Evolutionary conservation across 768 basidiomycete genomes (phyloP), one percentile per base, ranked within the genome.

Genomic region (Myochromella boudieri): DNA sequence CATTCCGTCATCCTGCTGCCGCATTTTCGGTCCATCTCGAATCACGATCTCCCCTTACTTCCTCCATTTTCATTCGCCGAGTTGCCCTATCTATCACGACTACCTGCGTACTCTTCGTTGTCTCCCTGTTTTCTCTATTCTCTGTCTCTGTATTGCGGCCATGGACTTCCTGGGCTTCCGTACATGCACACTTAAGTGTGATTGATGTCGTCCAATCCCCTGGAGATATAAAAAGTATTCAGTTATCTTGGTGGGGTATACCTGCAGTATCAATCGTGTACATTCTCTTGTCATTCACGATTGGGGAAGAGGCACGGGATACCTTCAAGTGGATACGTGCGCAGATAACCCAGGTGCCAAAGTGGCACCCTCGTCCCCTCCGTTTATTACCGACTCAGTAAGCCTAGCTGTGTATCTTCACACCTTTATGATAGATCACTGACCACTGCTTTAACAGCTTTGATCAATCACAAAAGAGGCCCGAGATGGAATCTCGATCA

Each of bases 1-100:
- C 60, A 15, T 64, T 57, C 44, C 52, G 58, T 7, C 41, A 56
- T 24, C 37, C 54, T 24, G 53, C 61, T n/a, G 43, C 54, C 2
- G 48, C 49, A 11, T 69, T 72, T 48, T 59, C 60, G 3, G 38
- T 39, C 9, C 64, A 75, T 54, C 45, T 75, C 12, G 71, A 76
- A 53, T 57, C 74, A 1, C 69, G 71, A 12, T 68, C 68, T 1
- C 63, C 68, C 8, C 66, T 77, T 37, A 72, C 68, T 8, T 67
- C 70, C 6, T 70, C 71, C 6, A 62, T 71, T 8, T 88, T 86
- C 60, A 55, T 80, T 26, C 80, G 85, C 15, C 76, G 82, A 6
- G 67, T 85, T 44, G 62, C 74, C 2, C 69, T 80, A 20, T 72
- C 75, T 7, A 57, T 74, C 17, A 52, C 71, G 15, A 76, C 78